These are phyloP conservation scores for Fragilariopsis cylindrus DNA, from an alignment of 108 stramenopile genomes.

Conservation along the genomic window DNA sequence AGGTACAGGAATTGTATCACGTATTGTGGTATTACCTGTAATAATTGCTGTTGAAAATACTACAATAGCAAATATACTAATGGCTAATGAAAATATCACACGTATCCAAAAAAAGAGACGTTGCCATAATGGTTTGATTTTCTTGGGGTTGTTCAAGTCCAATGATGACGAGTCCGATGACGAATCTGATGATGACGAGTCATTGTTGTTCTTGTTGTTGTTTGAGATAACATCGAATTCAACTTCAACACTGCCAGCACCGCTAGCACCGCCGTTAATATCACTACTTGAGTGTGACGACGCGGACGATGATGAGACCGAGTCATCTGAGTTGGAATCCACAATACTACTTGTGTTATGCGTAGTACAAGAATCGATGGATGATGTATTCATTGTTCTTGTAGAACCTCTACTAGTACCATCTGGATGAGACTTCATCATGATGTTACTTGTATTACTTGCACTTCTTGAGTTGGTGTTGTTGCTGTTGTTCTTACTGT, in stretches of 20 bases:
- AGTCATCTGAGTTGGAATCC: too few relatives aligned
- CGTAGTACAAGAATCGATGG: background rate
- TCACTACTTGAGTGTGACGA: too few relatives aligned
- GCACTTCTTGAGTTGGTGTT: too few relatives aligned
- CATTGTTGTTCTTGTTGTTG: background rate
- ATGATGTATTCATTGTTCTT: background rate
- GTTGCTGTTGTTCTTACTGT: too few relatives aligned
- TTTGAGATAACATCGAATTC: background rate
- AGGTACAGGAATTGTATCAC: slow-evolving; percentile 27
- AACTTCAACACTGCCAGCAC: background rate
- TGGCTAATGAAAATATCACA: slow-evolving; percentile 41
- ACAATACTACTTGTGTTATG: too few relatives aligned
- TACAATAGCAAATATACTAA: slow-evolving; percentile 55
- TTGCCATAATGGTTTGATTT: slow-evolving; percentile 6
- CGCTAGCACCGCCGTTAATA: background rate
- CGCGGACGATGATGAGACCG: too few relatives aligned
- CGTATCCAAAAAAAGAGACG: slow-evolving; percentile 54
- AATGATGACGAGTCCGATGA: too few relatives aligned
- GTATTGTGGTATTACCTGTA: slow-evolving; percentile 45
- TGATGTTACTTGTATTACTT: background rate
- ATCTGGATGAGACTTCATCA: background rate
- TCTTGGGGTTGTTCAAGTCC: slow-evolving; percentile 11
- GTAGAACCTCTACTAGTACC: too few relatives aligned
- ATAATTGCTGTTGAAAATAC: slow-evolving; percentile 48
- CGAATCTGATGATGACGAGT: background rate